Percentiles rank a stretch among this genome's conserved stretches.
These are phyloP conservation scores for Cymbopogon flexuosus DNA, from an alignment of 202 grass and related monocot genomes.

Conservation along the genomic window DNA sequence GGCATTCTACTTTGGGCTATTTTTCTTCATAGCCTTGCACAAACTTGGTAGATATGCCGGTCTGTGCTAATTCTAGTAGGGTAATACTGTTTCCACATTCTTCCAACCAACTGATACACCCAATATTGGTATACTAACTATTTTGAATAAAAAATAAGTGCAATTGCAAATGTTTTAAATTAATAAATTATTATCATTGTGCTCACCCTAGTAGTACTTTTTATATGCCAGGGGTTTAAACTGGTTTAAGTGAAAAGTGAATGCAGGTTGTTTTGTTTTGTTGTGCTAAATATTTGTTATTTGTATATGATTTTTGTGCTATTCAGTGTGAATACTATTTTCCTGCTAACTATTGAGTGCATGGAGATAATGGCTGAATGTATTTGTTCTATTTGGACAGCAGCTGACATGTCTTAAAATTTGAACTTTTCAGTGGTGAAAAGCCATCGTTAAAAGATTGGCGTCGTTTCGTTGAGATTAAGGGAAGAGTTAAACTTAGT, in stretches of 20 bases:
- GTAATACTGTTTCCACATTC: neutral
- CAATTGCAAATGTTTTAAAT: neutral
- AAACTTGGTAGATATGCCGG: neutral
- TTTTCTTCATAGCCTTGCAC: neutral
- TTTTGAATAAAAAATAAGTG: neutral
- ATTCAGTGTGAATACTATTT: neutral
- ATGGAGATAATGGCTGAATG: neutral
- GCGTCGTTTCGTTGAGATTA: constrained; percentile 90
- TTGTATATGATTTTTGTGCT: neutral
- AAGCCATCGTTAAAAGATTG: constrained; percentile 84
- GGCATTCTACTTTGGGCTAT: neutral
- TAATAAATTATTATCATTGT: neutral
- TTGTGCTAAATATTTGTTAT: neutral
- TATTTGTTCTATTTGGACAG: constrained; percentile 21
- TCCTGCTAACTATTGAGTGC: constrained; percentile 12
- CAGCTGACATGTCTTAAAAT: constrained; percentile 29
- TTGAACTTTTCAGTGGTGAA: constrained; percentile 75
- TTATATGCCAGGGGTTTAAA: neutral
- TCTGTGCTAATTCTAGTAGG: neutral
- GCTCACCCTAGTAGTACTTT: neutral
- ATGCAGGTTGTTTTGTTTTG: neutral
- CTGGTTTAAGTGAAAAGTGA: neutral
- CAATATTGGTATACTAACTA: neutral
- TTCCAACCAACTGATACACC: neutral
- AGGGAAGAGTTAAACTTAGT: constrained; percentile 90